Percentiles rank a stretch among this genome's conserved stretches.
Conservation (phyloP, 2,329 filamentous ascomycete genomes). For the Tolypocladium inflatum region DNA sequence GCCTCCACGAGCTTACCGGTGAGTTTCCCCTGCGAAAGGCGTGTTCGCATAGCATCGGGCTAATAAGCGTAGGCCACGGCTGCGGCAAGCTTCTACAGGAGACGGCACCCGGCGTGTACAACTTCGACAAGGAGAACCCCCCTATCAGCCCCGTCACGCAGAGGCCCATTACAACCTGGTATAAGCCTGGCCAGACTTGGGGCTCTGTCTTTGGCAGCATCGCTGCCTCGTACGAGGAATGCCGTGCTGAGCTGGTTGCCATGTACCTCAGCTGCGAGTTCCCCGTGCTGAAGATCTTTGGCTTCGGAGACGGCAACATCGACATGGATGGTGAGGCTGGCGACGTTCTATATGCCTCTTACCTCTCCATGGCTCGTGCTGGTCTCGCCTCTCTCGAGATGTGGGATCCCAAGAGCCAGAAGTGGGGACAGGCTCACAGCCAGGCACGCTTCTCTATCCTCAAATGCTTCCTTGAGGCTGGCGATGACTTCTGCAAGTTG, state of each 20-base stretch:
- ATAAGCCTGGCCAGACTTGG: slow-evolving; percentile 94
- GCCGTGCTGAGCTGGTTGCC: slow-evolving; percentile 85
- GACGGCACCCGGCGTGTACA: slow-evolving; percentile 70
- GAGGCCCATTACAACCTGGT: slow-evolving; percentile 72
- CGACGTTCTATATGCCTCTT: slow-evolving; percentile 79
- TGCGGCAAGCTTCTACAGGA: slow-evolving; percentile 93
- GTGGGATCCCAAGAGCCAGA: slow-evolving; percentile 84
- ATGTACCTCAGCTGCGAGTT: slow-evolving; percentile 90
- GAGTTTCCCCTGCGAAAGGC: slow-evolving; percentile 3
- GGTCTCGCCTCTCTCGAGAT: slow-evolving; percentile 82
- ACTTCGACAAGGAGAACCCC: slow-evolving; percentile 77
- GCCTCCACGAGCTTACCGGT: slow-evolving; percentile 74
- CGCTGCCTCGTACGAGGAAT: slow-evolving; percentile 87
- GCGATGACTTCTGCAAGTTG: slow-evolving; percentile 78
- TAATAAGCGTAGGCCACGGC: slow-evolving; percentile 55
- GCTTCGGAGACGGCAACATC: slow-evolving; percentile 67
- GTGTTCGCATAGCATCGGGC: not conserved
- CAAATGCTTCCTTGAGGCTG: slow-evolving; percentile 73
- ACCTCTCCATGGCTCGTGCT: slow-evolving; percentile 90
- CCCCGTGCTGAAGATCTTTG: slow-evolving; percentile 80
- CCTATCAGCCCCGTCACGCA: slow-evolving; percentile 71
- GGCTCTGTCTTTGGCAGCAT: slow-evolving; percentile 82
- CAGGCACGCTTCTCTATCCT: slow-evolving; percentile 87
- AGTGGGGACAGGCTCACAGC: slow-evolving; percentile 90
- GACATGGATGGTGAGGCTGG: slow-evolving; percentile 71